Percentiles rank a stretch among this genome's conserved stretches.
Evolutionary conservation across 75 land plant species (phyloP).

Genomic region (Ceratopteris richardii): DNA sequence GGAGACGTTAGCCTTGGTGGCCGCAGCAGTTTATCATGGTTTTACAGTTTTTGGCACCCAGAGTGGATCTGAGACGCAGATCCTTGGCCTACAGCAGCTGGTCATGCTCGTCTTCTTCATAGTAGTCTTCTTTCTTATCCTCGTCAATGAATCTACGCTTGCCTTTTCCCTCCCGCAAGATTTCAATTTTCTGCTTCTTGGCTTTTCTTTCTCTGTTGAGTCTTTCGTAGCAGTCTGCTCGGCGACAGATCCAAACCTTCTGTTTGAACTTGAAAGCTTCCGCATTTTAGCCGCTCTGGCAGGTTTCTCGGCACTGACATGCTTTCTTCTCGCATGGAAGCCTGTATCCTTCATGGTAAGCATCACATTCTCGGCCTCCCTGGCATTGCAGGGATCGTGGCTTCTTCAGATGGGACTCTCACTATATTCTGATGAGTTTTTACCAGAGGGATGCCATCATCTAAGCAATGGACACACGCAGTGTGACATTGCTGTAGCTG

Average conservation of each 20-base stretch:
- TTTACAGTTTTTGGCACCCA: constrained; percentile 27
- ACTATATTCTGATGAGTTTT: constrained; percentile 41
- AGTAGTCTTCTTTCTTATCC: constrained; percentile 15
- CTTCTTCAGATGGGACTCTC: constrained; percentile 46
- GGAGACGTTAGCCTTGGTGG: constrained; percentile 23
- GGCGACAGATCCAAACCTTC: constrained; percentile 5
- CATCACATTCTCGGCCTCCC: constrained; percentile 35
- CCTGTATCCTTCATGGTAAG: constrained; percentile 47
- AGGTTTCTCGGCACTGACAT: constrained; percentile 28
- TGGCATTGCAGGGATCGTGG: constrained; percentile 62
- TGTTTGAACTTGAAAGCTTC: constrained; percentile 29
- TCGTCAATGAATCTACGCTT: constrained; percentile 22
- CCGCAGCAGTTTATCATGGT: constrained; percentile 13
- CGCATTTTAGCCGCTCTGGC: constrained; percentile 17
- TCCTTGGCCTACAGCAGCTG: constrained; percentile 22
- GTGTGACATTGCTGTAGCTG: constrained; percentile 49
- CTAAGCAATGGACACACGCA: constrained; percentile 13
- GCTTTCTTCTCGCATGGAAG: constrained; percentile 23
- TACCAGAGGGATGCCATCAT: constrained; percentile 42
- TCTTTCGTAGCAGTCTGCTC: constrained; percentile 21
- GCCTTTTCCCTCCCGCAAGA: constrained; percentile 25
- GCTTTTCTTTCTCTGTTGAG: constrained; percentile 32
- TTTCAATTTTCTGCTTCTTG: constrained; percentile 32
- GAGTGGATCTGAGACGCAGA: constrained; percentile 14
- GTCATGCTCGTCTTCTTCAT: constrained; percentile 28